Evolutionary conservation across 805 yeast species (phyloP).

Genomic region (Pichia nakasei): DNA sequence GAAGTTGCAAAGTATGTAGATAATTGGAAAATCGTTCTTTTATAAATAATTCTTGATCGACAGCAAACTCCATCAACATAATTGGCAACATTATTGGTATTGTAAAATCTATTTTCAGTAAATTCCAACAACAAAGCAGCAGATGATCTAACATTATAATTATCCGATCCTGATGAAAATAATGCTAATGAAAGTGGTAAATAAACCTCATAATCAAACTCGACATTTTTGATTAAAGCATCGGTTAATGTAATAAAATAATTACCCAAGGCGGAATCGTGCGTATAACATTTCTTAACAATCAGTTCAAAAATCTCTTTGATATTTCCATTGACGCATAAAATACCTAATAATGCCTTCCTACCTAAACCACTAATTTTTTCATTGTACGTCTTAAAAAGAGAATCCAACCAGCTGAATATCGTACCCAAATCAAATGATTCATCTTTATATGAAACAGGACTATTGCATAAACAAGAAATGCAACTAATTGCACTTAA

Average conservation of each 20-base stretch:
- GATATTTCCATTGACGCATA: conserved; percentile 50
- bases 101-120: conserved; percentile 53
- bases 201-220: conserved; percentile 44
- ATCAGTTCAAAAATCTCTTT: conserved; percentile 48
- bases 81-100: conserved; percentile 43
- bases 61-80: conserved; percentile 68
- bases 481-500: conserved; percentile 70
- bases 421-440: conserved; percentile 66
- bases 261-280: conserved; percentile 46
- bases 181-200: conserved; percentile 68
- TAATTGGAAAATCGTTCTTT: conserved; percentile 73
- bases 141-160: conserved; percentile 53
- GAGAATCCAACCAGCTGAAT: conserved; percentile 72
- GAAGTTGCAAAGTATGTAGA: conserved; percentile 61
- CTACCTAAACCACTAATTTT: conserved; percentile 55
- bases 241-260: conserved; percentile 69
- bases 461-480: conserved; percentile 76
- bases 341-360: conserved; percentile 59
- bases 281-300: conserved; percentile 61
- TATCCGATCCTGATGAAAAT: conserved; percentile 71
- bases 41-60: conserved; percentile 73
- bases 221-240: conserved; percentile 43
- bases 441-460: conserved; percentile 40
- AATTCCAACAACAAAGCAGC: conserved; percentile 66
- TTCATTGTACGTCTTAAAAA: conserved; percentile 53